phyloP scores from a whole-genome alignment of 2,329 filamentous ascomycete species.

The Xylariomycetidae sp. region DNA sequence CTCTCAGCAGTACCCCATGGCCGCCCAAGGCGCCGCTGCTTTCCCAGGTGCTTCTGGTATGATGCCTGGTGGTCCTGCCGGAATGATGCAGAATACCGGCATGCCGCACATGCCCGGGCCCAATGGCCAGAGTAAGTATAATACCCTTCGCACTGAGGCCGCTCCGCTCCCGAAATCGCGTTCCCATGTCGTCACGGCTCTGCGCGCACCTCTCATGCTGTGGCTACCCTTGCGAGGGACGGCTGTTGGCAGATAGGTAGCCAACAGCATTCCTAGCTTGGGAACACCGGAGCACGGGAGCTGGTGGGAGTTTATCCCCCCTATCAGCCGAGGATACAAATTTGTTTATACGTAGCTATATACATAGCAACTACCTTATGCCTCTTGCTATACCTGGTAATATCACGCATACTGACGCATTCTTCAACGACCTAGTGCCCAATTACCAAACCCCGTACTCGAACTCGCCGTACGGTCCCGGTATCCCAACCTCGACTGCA shows the following conservation, averaged over 20 bases:
- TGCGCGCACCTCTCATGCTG: slow-evolving; percentile 10
- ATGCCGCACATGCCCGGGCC: slow-evolving; percentile 53
- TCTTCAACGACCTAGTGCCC: slow-evolving; percentile 39
- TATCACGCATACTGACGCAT: slow-evolving; percentile 24
- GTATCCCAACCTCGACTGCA: slow-evolving; percentile 43
- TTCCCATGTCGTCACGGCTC: slow-evolving; percentile 5
- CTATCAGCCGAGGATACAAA: no score
- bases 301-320: no score
- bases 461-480: slow-evolving; percentile 51
- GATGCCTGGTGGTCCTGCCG: slow-evolving; percentile 50
- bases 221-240: slow-evolving; percentile 9
- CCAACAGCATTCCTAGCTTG: slow-evolving; percentile 6
- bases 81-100: slow-evolving; percentile 59
- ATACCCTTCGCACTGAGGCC: slow-evolving; percentile 19
- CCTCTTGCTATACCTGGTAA: slow-evolving; percentile 2
- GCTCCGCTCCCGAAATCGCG: slow-evolving; percentile 14
- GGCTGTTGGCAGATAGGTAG: slow-evolving; percentile 12
- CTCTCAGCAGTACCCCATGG: slow-evolving; percentile 54
- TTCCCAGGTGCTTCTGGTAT: slow-evolving; percentile 51
- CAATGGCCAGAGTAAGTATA: slow-evolving; percentile 56
- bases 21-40: slow-evolving; percentile 36
- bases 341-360: no score
- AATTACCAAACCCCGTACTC: slow-evolving; percentile 55
- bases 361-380: no score
- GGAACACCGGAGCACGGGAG: no score